Evolutionary conservation across 176 grass and related monocot genomes (phyloP).

Genomic region (Luzula sylvatica): DNA sequence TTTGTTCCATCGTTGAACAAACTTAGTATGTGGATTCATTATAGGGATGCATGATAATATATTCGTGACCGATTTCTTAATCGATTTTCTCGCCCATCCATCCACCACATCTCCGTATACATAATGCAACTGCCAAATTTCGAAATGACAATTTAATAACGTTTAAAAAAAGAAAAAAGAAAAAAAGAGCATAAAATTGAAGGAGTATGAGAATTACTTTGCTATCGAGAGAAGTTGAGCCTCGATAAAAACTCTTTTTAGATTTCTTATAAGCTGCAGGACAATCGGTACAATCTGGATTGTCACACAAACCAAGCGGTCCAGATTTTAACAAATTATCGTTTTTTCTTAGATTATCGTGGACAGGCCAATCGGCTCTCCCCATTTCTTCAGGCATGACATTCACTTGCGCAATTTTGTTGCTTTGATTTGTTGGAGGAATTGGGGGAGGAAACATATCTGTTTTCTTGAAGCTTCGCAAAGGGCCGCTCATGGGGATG

Average conservation of each 20-base stretch:
- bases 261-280: slow-evolving; percentile 73
- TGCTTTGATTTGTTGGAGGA: slow-evolving; percentile 30
- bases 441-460: slow-evolving; percentile 29
- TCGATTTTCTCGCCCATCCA: slow-evolving; percentile 35
- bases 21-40: slow-evolving; percentile 76
- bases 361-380: slow-evolving; percentile 31
- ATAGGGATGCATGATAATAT: slow-evolving; percentile 54
- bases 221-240: slow-evolving; percentile 41
- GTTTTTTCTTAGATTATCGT: slow-evolving; percentile 37
- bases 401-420: slow-evolving; percentile 27
- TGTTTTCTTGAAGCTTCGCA: slow-evolving; percentile 26
- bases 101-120: slow-evolving; percentile 36
- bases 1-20: slow-evolving; percentile 82
- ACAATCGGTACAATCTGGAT: slow-evolving; percentile 80
- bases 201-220: slow-evolving; percentile 34
- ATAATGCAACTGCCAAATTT: slow-evolving; percentile 48
- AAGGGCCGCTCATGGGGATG: slow-evolving; percentile 21
- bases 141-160: background rate
- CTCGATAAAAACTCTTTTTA: slow-evolving; percentile 37
- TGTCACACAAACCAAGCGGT: slow-evolving; percentile 75
- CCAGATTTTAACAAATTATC: slow-evolving; percentile 85
- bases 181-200: slow-evolving; percentile 17
- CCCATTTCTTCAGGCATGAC: slow-evolving; percentile 45
- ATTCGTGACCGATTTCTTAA: slow-evolving; percentile 45
- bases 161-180: slow-evolving; percentile 13